phyloP scores from a whole-genome alignment of 2,329 filamentous ascomycete genomes.

The Saccharata proteae region DNA sequence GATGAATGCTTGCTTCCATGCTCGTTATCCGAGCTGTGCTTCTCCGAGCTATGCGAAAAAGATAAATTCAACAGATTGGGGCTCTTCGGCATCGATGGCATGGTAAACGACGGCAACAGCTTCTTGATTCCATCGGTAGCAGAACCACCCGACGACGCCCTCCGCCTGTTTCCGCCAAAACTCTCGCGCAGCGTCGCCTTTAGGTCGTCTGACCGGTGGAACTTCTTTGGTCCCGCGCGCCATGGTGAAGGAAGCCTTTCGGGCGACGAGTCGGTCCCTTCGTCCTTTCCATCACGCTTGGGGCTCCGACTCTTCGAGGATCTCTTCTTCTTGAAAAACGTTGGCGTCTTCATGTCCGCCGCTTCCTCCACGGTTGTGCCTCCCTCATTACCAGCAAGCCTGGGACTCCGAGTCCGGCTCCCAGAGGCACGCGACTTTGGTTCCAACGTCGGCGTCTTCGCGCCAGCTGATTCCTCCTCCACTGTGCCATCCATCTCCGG shows the following conservation, averaged over 20 bases:
- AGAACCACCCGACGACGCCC: slow-evolving; percentile 27
- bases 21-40: slow-evolving; percentile 1
- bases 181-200: slow-evolving; percentile 26
- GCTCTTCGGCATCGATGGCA: slow-evolving; percentile 25
- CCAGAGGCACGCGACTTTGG: no score
- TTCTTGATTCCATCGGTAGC: slow-evolving; percentile 23
- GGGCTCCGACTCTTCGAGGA: no score
- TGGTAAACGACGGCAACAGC: slow-evolving; percentile 21
- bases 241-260: slow-evolving; percentile 33
- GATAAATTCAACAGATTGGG: slow-evolving; percentile 24
- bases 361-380: no score
- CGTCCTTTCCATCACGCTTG: no score
- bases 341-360: no score
- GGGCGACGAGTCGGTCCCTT: slow-evolving; percentile 5
- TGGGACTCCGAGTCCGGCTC: no score
- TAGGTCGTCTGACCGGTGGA: slow-evolving; percentile 23
- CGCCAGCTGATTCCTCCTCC: slow-evolving; percentile 2
- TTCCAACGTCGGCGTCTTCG: no score
- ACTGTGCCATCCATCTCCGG: slow-evolving; percentile 16
- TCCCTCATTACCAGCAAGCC: no score
- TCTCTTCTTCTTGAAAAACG: no score
- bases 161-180: slow-evolving; percentile 23
- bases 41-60: slow-evolving; percentile 19
- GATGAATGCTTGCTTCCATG: slow-evolving; percentile 1
- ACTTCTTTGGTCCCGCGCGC: slow-evolving; percentile 26